Conservation (phyloP, 192 early-diverging fungal genomes). For the Podila epicladia region DNA sequence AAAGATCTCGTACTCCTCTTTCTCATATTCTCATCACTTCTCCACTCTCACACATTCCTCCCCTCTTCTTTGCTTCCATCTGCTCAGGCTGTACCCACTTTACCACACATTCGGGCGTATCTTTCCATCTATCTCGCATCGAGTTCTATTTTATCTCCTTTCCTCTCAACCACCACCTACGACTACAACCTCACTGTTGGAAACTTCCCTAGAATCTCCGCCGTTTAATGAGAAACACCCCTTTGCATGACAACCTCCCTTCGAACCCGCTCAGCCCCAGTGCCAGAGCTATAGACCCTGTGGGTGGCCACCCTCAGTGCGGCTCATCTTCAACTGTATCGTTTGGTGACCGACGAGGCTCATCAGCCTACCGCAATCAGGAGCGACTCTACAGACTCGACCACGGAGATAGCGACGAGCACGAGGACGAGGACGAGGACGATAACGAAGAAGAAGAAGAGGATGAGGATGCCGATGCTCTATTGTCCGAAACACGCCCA, state of each 20-base stretch:
- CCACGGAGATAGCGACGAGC: slow-evolving; percentile 1
- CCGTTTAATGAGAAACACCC: slow-evolving; percentile 49
- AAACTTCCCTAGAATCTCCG: not conserved
- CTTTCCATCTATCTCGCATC: not conserved
- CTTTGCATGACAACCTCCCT: slow-evolving; percentile 39
- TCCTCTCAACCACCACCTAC: not conserved
- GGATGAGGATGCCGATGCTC: slow-evolving; percentile 2
- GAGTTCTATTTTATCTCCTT: too few relatives aligned
- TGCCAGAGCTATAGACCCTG: slow-evolving; percentile 42
- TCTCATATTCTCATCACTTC: not conserved
- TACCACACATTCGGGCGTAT: not conserved
- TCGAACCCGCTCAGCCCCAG: slow-evolving; percentile 9
- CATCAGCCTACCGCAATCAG: not conserved
- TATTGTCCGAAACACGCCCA: slow-evolving; percentile 9
- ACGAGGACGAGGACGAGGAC: slow-evolving; percentile 8
- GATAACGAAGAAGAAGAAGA: slow-evolving; percentile 18
- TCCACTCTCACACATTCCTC: not conserved
- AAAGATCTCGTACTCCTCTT: not conserved
- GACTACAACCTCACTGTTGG: not conserved
- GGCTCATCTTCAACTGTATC: slow-evolving; percentile 6
- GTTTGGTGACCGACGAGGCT: not conserved
- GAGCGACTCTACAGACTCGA: not conserved
- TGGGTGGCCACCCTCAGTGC: not conserved
- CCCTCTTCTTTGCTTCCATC: not conserved
- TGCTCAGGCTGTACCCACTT: not conserved